Conservation (phyloP, 2,329 filamentous ascomycete species). For the Cordyceps militaris region DNA sequence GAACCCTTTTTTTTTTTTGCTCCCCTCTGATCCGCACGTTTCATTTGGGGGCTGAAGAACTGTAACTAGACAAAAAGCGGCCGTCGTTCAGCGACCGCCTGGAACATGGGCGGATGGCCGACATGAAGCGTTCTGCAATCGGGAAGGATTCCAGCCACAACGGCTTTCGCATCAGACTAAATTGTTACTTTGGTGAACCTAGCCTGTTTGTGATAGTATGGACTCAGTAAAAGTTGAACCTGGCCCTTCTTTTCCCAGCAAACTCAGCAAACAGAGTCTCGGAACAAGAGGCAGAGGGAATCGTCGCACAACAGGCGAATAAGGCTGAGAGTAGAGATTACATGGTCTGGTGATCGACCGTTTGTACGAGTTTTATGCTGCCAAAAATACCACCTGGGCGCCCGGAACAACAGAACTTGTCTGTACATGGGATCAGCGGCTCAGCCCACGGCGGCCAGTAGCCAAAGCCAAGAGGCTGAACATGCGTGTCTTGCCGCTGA, state of each 20-base stretch:
- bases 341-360: neutral
- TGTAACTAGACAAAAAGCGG: neutral
- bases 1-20: neutral
- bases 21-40: neutral
- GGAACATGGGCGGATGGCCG: neutral
- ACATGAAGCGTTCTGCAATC: neutral
- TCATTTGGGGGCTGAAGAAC: neutral
- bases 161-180: neutral
- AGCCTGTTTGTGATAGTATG: too few species aligned
- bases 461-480: neutral
- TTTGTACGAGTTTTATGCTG: neutral
- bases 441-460: neutral
- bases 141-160: constrained; percentile 6
- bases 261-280: neutral
- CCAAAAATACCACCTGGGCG: neutral
- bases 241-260: too few species aligned
- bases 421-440: neutral
- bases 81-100: neutral
- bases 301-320: neutral
- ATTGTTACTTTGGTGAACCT: neutral
- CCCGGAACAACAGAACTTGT: neutral
- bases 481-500: neutral
- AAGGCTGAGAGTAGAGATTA: neutral
- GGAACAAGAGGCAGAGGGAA: neutral
- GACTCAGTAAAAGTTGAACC: too few species aligned